Percentiles rank a stretch among this genome's conserved stretches.
Conservation (phyloP, 129 eudicot species). For the Helianthus tuberosus region DNA sequence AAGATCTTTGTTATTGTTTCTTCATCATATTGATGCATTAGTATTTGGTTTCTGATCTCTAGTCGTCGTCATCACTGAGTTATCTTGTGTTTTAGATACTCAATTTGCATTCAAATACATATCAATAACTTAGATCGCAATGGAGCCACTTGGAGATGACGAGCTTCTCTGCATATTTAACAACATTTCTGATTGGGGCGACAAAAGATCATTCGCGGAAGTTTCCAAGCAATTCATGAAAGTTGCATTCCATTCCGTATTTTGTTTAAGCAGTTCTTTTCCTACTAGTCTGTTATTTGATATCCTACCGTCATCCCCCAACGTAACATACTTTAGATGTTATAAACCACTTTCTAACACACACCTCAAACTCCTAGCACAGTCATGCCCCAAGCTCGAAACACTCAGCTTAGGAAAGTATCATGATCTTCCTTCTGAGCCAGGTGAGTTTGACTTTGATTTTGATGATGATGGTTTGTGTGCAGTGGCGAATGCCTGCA, state of each 20-base stretch:
- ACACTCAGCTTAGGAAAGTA: not conserved
- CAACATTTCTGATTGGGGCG: not conserved
- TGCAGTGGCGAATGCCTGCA: constrained; percentile 14
- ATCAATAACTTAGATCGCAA: not conserved
- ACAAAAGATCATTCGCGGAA: not conserved
- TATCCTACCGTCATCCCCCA: constrained; percentile 11
- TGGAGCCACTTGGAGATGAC: constrained; percentile 19
- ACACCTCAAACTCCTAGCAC: too few relatives aligned
- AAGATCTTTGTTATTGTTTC: too few relatives aligned
- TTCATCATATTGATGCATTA: not conserved
- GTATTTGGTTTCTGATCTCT: not conserved
- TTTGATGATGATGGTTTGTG: constrained; percentile 30
- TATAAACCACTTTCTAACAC: too few relatives aligned
- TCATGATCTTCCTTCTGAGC: not conserved
- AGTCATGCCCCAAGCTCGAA: not conserved
- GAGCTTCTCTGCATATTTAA: constrained; percentile 13
- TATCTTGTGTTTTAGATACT: not conserved
- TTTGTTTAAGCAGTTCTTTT: not conserved
- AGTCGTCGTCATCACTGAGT: not conserved
- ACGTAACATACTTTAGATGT: not conserved
- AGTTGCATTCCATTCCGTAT: not conserved
- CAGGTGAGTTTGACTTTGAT: constrained; percentile 12
- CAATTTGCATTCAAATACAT: not conserved
- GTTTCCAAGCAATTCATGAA: constrained; percentile 15
- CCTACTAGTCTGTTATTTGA: not conserved